Base-by-base conservation (phyloP, 257 asterid genomes). In the Lycium ferocissimum region DNA sequence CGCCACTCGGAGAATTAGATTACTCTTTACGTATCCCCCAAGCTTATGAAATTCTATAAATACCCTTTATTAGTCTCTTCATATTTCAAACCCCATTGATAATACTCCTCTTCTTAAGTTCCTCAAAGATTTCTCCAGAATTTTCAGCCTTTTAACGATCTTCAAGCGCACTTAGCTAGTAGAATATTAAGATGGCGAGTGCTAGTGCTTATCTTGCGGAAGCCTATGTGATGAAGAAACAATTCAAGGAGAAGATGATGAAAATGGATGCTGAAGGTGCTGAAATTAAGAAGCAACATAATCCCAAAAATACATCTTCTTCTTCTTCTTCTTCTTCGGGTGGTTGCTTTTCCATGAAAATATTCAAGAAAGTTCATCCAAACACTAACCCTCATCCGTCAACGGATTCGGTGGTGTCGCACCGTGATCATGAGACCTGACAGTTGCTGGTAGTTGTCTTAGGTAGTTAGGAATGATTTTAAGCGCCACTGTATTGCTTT, bases 31-130 rank as follows among this genome's bases (percentile, higher is more conserved):
- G 81, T 75, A 49, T 12, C 57, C 81, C 43, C 61, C 61, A 75
- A 49, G 62, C 59, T 20, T 75, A 47, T 75, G 20, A 75, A 49
- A 65, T 26, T 63, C 57, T 72, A 75, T 75, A 75, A 75, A 75
- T 75, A 59, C 22, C 81, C 20, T 4, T 17, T 1, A 70, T 66
- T 26, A 26, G 1, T 5, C 45, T 10, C 45, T 66, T 66, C 45
- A 59, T 59, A 59, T 59, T 59, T 1, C 65, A 6, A 17, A 18
- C 6, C 26, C 65, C 9, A 49, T 51, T 40, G 3, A 3, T 40
- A 40, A 40, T 40, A 40, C 5, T 51, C 14, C 56, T 2, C 9
- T 49, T 49, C 56, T 49, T 7, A 18, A 56, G 17, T 59, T 59
- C 26, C 10, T 17, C 12, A 49, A 26, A 26, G 33, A 26, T 26